These are phyloP conservation scores for Carallia pectinifolia DNA, from an alignment of 345 rosid species.

Conservation along the genomic window DNA sequence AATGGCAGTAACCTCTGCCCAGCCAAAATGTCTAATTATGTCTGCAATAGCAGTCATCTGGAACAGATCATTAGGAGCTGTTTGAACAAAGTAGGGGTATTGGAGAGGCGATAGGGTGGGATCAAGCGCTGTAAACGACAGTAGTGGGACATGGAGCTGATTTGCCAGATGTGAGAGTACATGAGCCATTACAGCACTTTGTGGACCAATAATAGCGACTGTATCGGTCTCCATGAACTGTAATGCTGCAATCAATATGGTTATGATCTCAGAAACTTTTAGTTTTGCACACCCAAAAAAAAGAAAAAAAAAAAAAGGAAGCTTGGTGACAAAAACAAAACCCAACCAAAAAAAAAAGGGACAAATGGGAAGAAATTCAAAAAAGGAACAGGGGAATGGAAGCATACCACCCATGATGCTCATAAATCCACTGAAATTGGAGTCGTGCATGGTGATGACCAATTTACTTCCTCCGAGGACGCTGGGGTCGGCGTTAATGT, in stretches of 20 bases:
- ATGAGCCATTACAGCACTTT: constrained; percentile 72
- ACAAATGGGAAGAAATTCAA: no score
- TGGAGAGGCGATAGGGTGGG: constrained; percentile 78
- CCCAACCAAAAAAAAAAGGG: not conserved
- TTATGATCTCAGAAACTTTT: not conserved
- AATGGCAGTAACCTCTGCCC: constrained; percentile 66
- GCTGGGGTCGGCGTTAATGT: constrained; percentile 63
- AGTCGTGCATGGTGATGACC: constrained; percentile 46
- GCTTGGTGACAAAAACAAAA: not conserved
- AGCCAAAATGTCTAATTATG: constrained; percentile 58
- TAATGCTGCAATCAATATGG: constrained; percentile 37
- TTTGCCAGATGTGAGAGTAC: constrained; percentile 75
- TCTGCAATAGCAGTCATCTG: constrained; percentile 86
- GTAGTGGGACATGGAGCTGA: constrained; percentile 75
- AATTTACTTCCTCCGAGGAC: constrained; percentile 62
- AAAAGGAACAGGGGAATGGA: not conserved
- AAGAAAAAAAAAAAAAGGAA: not conserved
- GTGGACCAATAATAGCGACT: constrained; percentile 89
- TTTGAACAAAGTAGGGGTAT: constrained; percentile 88
- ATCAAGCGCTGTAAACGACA: constrained; percentile 83
- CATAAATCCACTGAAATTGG: constrained; percentile 64
- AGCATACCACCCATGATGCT: constrained; percentile 33
- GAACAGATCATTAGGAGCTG: constrained; percentile 81
- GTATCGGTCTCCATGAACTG: constrained; percentile 90
- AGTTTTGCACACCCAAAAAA: not conserved